Evolutionary conservation across 176 grass and related monocot species (phyloP).

Genomic region (Canna indica): DNA sequence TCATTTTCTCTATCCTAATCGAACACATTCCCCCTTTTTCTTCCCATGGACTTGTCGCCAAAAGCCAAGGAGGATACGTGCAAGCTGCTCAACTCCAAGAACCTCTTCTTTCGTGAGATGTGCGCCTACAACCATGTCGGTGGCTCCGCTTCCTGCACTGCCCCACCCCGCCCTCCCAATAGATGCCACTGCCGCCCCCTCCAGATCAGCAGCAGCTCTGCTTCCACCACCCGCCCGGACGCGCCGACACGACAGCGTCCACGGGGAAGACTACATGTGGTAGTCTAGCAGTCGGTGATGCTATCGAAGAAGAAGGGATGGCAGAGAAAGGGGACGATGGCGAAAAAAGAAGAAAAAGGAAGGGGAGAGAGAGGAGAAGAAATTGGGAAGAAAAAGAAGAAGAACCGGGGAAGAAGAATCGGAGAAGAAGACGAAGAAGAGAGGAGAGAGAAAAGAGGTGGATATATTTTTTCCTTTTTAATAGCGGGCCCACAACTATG

Average conservation of each 20-base stretch:
- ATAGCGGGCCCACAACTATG: no score
- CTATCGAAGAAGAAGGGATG: constrained; percentile 4
- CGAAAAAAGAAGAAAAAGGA: no score
- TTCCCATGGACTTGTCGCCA: constrained; percentile 47
- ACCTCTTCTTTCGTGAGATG: constrained; percentile 96
- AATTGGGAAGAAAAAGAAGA: no score
- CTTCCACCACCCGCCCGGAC: constrained; percentile 17
- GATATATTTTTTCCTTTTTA: no score
- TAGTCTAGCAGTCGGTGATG: not conserved
- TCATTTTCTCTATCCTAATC: not conserved
- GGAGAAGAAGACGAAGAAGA: no score
- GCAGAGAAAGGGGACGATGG: constrained; percentile 33
- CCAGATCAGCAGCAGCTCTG: constrained; percentile 14
- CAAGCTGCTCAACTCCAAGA: constrained; percentile 89
- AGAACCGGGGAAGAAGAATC: no score
- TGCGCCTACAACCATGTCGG: constrained; percentile 72
- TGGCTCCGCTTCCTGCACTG: not conserved
- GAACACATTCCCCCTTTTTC: no score
- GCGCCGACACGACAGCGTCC: not conserved
- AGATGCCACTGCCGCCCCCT: not conserved
- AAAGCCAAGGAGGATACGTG: constrained; percentile 80
- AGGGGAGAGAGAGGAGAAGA: no score
- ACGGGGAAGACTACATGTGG: not conserved
- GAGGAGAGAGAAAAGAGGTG: no score
- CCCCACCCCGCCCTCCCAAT: not conserved